Conservation (phyloP, 306 rosid species). For the Castanea mollissima region DNA sequence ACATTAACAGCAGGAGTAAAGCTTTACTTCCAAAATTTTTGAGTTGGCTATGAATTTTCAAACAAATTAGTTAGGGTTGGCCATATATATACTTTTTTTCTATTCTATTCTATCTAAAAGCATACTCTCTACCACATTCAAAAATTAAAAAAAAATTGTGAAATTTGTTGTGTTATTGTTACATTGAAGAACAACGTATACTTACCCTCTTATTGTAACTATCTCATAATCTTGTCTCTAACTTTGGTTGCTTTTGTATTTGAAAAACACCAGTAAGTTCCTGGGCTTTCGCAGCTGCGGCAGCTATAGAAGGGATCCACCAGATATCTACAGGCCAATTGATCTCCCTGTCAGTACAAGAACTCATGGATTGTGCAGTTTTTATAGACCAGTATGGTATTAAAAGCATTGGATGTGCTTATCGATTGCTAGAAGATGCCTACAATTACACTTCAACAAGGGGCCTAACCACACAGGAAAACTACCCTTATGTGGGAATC, state of each 20-base stretch:
- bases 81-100: no score
- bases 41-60: no score
- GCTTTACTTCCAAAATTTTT: no score
- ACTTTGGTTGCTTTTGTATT: no score
- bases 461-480: slow-evolving; percentile 14
- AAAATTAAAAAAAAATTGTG: no score
- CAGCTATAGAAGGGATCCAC: slow-evolving; percentile 27
- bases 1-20: no score
- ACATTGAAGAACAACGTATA: no score
- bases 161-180: no score
- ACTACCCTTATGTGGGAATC: not conserved
- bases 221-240: no score
- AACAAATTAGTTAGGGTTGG: no score
- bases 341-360: not conserved
- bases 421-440: slow-evolving; percentile 8
- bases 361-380: slow-evolving; percentile 10
- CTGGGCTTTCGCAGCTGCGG: slow-evolving; percentile 27
- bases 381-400: not conserved
- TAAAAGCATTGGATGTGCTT: not conserved
- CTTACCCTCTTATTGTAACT: not conserved
- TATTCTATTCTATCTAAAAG: no score
- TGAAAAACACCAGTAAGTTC: slow-evolving; percentile 21
- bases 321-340: slow-evolving; percentile 7
- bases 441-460: slow-evolving; percentile 2
- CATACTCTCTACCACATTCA: no score